Evolutionary conservation across 306 rosid species (phyloP), one percentile per base, ranked within the genome.

Genomic region (Sicyos edulis): DNA sequence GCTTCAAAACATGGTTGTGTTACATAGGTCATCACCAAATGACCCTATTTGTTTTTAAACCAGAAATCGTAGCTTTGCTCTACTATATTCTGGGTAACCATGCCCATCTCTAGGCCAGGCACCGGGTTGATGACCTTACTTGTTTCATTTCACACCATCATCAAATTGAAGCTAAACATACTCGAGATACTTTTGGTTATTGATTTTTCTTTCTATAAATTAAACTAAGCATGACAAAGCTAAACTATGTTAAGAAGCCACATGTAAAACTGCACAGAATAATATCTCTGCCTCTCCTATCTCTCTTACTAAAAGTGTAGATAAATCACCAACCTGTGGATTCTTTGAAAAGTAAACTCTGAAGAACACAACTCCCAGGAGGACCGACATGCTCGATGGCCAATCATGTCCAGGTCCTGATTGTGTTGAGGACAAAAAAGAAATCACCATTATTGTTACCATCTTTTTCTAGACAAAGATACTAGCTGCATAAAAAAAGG

Each of bases 401-500:
- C 42, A 7, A 69, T 62, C 6, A 55, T 51, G 66, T 78, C 47
- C 79, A 79, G 71, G 47, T 70, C 76, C 59, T 69, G 59, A 69
- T 69, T 29, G 59, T 14, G 73, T 69, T 51, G 73, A 69, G 17
- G 24, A 4, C 0, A 5, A 16, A 69, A 69, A 78, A 56, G 45
- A 34, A 22, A 73, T 44, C 75, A 59, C 68, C 74, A 45, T 78
- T 72, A 13, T 74, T 73, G 57, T 77, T 64, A 61, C 80, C 83
- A 80, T 57, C 78, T 55, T 78, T 77, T 84, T 20, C 87, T 82
- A 50, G 87, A 84, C 78, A 85, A 79, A 51, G 92, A 85, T 72
- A 89, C 71, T 17, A 85, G 89, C 96, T 87, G 87, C 87, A 63
- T 52, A n/a, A n/a, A n/a, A n/a, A n/a, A n/a, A n/a, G n/a, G 82